Conservation (phyloP, 2,329 filamentous ascomycete genomes). For the Rutstroemia sp. region DNA sequence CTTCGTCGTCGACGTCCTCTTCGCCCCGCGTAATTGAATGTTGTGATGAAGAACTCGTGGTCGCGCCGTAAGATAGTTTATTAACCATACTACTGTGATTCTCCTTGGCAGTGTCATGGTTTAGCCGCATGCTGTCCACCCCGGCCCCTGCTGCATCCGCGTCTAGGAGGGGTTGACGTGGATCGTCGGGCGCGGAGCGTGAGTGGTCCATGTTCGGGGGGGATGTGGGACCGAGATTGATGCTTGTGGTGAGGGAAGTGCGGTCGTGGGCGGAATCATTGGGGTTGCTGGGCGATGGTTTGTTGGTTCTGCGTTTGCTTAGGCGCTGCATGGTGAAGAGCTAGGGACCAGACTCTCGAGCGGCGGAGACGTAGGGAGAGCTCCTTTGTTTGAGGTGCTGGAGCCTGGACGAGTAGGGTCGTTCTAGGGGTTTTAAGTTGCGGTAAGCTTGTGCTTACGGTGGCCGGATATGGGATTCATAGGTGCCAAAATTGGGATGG, state of each 20-base stretch:
- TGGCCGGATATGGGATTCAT: too few relatives aligned
- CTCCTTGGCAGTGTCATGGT: background rate
- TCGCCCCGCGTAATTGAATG: background rate
- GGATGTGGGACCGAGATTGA: background rate
- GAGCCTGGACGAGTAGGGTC: too few relatives aligned
- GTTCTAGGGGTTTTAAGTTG: too few relatives aligned
- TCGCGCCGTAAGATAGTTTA: background rate
- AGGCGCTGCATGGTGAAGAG: conserved; percentile 3
- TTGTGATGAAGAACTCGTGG: background rate
- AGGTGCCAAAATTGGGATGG: too few relatives aligned
- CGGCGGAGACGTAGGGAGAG: background rate
- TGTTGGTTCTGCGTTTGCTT: conserved; percentile 3
- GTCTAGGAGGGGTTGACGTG: conserved; percentile 11
- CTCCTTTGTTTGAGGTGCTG: background rate
- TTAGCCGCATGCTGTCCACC: background rate
- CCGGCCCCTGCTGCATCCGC: conserved; percentile 1
- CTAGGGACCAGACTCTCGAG: background rate
- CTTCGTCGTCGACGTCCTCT: background rate
- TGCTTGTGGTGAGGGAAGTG: background rate
- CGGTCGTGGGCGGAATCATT: background rate
- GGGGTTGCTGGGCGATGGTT: background rate
- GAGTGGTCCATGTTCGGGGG: background rate
- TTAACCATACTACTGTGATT: background rate
- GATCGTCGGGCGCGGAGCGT: conserved; percentile 3
- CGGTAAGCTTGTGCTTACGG: too few relatives aligned